These are phyloP conservation scores for Petunia secreta DNA, from an alignment of 257 asterid genomes.

Conservation along the genomic window DNA sequence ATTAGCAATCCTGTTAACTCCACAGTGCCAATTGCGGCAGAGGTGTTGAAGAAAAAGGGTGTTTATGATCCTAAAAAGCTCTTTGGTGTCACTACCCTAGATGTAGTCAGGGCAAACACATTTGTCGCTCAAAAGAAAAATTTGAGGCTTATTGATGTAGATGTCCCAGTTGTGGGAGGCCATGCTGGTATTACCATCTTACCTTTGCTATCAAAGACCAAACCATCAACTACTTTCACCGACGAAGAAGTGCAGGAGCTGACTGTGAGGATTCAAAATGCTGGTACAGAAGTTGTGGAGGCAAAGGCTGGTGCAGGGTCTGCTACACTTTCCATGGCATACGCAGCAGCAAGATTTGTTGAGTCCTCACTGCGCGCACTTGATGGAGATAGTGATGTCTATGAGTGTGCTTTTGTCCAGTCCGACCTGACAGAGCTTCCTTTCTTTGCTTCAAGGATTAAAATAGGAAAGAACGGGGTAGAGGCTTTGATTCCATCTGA, in stretches of 20 bases:
- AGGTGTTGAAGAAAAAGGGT: constrained; percentile 75
- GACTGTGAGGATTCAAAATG: constrained; percentile 80
- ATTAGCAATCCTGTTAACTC: constrained; percentile 92
- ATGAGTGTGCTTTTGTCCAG: constrained; percentile 72
- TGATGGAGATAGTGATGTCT: constrained; percentile 79
- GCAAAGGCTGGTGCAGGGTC: constrained; percentile 97
- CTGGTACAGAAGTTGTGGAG: constrained; percentile 92
- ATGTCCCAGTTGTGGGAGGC: constrained; percentile 82
- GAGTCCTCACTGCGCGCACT: constrained; percentile 91
- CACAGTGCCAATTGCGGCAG: constrained; percentile 85
- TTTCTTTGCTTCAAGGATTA: constrained; percentile 84
- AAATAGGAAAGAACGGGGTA: constrained; percentile 75
- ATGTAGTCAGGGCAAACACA: constrained; percentile 82
- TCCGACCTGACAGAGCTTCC: constrained; percentile 76
- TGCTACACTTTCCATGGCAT: constrained; percentile 93
- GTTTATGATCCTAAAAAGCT: constrained; percentile 81
- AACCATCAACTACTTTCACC: constrained; percentile 60
- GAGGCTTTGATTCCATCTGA: constrained; percentile 74
- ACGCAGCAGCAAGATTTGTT: constrained; percentile 85
- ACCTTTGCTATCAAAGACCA: constrained; percentile 75
- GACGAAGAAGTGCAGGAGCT: constrained; percentile 71
- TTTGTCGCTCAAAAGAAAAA: constrained; percentile 72
- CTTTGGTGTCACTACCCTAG: constrained; percentile 84
- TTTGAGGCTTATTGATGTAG: constrained; percentile 76
- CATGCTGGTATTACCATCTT: constrained; percentile 86